These are phyloP conservation scores for Fraxinus americana DNA, from an alignment of 257 asterid genomes.

Conservation along the genomic window DNA sequence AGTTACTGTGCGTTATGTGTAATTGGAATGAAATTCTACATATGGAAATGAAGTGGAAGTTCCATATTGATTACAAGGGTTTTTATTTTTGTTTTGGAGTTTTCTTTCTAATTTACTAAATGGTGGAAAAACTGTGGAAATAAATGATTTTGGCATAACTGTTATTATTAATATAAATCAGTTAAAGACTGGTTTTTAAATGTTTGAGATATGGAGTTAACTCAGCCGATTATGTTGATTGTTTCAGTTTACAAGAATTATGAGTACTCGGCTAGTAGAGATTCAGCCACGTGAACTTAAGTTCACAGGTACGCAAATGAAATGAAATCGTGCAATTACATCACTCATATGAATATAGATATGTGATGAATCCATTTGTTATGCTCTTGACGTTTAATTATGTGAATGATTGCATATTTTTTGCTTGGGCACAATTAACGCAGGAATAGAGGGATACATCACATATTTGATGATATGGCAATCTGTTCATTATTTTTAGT, in stretches of 20 bases:
- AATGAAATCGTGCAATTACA: background rate
- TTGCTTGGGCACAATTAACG: background rate
- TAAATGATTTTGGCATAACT: background rate
- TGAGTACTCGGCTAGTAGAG: constrained; percentile 60
- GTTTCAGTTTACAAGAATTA: constrained; percentile 48
- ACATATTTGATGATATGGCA: background rate
- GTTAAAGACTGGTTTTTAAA: background rate
- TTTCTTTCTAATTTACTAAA: background rate
- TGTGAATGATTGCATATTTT: background rate
- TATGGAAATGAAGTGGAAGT: background rate
- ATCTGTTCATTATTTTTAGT: background rate
- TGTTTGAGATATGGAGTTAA: background rate
- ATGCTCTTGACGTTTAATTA: constrained; percentile 7
- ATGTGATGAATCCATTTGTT: constrained; percentile 3
- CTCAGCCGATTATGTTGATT: constrained; percentile 4
- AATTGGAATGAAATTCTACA: background rate
- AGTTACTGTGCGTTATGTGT: background rate
- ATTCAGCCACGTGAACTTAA: constrained; percentile 80
- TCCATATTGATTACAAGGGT: background rate
- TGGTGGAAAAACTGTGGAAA: background rate
- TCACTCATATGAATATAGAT: constrained; percentile 6
- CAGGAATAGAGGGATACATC: background rate
- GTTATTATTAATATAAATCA: background rate
- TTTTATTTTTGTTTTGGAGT: background rate
- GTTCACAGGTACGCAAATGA: constrained; percentile 57